Conservation (phyloP, 129 eudicot species). For the Arctium minus region DNA sequence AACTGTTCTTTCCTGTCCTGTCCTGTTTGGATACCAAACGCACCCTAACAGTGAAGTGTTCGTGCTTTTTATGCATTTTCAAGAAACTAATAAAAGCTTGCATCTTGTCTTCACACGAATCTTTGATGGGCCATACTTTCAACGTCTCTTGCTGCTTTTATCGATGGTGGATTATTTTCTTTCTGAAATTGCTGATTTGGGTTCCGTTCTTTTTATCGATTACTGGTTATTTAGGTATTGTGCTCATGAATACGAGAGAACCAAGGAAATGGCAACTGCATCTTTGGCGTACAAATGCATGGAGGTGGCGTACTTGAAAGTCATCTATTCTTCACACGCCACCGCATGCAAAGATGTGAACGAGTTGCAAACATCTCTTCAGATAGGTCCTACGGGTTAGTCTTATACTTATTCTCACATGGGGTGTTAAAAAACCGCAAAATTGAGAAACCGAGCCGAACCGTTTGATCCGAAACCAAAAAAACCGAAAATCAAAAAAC, state of each 20-base stretch:
- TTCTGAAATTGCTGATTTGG: not conserved
- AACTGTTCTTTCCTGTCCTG: too few species aligned
- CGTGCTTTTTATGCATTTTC: not conserved
- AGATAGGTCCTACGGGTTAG: constrained; percentile 69
- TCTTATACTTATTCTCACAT: not conserved
- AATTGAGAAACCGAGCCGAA: too few species aligned
- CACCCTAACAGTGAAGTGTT: not conserved
- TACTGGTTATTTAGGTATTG: constrained; percentile 54
- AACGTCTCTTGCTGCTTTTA: not conserved
- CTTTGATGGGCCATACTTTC: too few species aligned
- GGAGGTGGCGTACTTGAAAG: constrained; percentile 93
- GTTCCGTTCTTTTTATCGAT: not conserved
- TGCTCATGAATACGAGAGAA: constrained; percentile 90
- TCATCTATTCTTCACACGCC: constrained; percentile 61
- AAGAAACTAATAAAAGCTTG: not conserved
- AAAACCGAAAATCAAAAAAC: too few species aligned
- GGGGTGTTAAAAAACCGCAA: too few species aligned
- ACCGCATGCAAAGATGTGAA: constrained; percentile 63
- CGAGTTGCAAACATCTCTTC: constrained; percentile 79
- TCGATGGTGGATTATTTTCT: not conserved
- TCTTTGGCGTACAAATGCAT: constrained; percentile 94
- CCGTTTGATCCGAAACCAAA: too few species aligned
- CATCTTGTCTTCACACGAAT: not conserved
- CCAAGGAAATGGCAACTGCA: constrained; percentile 85
- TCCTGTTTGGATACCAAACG: too few species aligned